phyloP scores from a whole-genome alignment of 108 stramenopile species.

The Fragilaria crotonensis region DNA sequence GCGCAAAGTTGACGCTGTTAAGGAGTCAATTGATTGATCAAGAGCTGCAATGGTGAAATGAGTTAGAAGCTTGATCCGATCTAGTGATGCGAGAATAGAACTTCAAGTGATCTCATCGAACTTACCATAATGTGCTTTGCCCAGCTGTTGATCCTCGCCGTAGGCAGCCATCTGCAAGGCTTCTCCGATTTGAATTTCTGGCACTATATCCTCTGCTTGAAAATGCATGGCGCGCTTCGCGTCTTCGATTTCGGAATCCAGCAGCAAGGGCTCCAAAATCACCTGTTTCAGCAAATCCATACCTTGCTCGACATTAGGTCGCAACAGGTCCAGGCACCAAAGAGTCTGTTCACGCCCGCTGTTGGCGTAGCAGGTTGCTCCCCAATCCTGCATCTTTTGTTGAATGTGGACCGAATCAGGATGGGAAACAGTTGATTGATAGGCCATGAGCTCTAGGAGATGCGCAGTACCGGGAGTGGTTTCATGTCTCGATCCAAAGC shows the following conservation, averaged over 20 bases:
- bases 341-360: constrained; percentile 86
- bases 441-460: constrained; percentile 88
- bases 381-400: constrained; percentile 50
- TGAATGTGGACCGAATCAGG: constrained; percentile 35
- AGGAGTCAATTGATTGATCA: constrained; percentile 2
- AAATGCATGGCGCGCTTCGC: constrained; percentile 68
- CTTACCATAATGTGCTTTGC: constrained; percentile 79
- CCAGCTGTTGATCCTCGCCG: constrained; percentile 68
- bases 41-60: neutral
- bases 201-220: constrained; percentile 71
- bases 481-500: constrained; percentile 82
- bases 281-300: constrained; percentile 72
- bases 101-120: constrained; percentile 31
- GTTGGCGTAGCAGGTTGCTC: constrained; percentile 73
- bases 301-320: constrained; percentile 79
- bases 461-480: constrained; percentile 70
- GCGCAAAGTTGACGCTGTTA: constrained; percentile 58
- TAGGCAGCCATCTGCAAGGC: constrained; percentile 87
- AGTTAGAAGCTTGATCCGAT: neutral
- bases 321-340: constrained; percentile 87
- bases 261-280: constrained; percentile 52
- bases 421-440: constrained; percentile 57
- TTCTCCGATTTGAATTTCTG: constrained; percentile 76
- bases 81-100: neutral
- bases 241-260: constrained; percentile 45